These are phyloP conservation scores for Candida awuae DNA, from an alignment of 805 yeast genomes.

Conservation along the genomic window DNA sequence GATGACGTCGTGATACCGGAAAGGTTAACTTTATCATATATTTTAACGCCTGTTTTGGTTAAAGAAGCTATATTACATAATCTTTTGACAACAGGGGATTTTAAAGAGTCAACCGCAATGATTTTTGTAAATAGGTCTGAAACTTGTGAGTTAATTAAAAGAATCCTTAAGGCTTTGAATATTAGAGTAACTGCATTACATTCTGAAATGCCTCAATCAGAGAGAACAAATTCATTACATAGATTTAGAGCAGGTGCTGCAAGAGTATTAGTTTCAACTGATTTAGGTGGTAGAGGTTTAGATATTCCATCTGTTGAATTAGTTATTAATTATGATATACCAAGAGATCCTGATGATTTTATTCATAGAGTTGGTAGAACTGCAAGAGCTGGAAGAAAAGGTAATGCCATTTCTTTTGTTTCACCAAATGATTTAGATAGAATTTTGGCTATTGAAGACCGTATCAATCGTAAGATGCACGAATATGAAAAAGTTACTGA, in stretches of 20 bases:
- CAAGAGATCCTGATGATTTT: constrained; percentile 77
- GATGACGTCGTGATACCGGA: constrained; percentile 78
- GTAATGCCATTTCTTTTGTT: constrained; percentile 75
- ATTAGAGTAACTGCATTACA: constrained; percentile 84
- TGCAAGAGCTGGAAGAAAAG: constrained; percentile 92
- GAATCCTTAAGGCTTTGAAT: constrained; percentile 66
- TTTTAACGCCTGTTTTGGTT: constrained; percentile 79
- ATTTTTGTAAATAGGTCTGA: constrained; percentile 86
- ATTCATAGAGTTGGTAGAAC: constrained; percentile 92
- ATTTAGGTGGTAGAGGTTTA: constrained; percentile 85
- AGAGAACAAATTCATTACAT: constrained; percentile 84
- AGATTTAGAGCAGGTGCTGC: constrained; percentile 94
- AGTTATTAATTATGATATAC: constrained; percentile 72
- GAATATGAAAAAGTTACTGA: constrained; percentile 66
- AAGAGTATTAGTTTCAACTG: constrained; percentile 86
- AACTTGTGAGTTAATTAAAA: constrained; percentile 80
- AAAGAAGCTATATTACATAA: constrained; percentile 82
- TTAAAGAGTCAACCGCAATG: constrained; percentile 61
- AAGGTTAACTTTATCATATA: constrained; percentile 54
- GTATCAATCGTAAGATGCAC: constrained; percentile 75
- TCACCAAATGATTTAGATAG: constrained; percentile 80
- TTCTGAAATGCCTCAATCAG: constrained; percentile 89
- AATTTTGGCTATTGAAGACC: constrained; percentile 75
- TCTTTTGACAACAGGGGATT: constrained; percentile 54
- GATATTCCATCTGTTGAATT: constrained; percentile 77